phyloP scores from a whole-genome alignment of 352 stramenopile genomes.

The Phytophthora pisi region DNA sequence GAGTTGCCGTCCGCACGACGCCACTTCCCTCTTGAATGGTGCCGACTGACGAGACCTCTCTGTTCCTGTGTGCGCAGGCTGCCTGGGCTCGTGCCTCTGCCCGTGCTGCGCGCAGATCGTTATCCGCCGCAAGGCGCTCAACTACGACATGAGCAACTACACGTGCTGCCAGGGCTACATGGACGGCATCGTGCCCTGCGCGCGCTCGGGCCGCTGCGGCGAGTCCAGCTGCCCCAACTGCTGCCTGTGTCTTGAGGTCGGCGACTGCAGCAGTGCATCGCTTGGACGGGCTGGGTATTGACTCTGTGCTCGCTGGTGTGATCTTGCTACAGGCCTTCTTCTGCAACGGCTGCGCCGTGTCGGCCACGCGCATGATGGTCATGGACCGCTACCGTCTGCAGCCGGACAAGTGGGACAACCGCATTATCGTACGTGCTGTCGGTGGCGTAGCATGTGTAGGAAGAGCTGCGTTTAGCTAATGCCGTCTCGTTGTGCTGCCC shows the following conservation, averaged over 20 bases:
- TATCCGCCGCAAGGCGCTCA: slow-evolving; percentile 91
- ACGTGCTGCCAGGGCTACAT: slow-evolving; percentile 94
- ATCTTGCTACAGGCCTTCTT: slow-evolving; percentile 55
- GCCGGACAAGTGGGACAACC: slow-evolving; percentile 94
- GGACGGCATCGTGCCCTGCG: slow-evolving; percentile 87
- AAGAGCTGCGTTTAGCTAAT: slow-evolving; percentile 4
- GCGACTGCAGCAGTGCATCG: neutral
- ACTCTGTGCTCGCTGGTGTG: neutral
- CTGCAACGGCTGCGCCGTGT: slow-evolving; percentile 92
- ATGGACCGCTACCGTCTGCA: slow-evolving; percentile 91
- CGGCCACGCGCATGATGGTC: slow-evolving; percentile 88
- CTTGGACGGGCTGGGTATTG: neutral
- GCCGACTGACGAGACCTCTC: neutral
- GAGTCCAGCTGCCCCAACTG: slow-evolving; percentile 87
- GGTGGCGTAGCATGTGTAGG: neutral
- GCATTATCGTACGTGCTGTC: slow-evolving; percentile 80
- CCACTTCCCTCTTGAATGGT: neutral
- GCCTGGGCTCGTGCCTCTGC: slow-evolving; percentile 79
- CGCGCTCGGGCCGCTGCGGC: slow-evolving; percentile 82
- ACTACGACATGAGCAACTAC: slow-evolving; percentile 94
- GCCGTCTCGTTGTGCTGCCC: neutral
- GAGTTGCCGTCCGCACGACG: slow-evolving; percentile 31
- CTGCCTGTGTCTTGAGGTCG: slow-evolving; percentile 92
- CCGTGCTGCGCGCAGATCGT: slow-evolving; percentile 90
- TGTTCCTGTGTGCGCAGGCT: slow-evolving; percentile 32